Evolutionary conservation across 2,329 filamentous ascomycete genomes (phyloP), one percentile per base, ranked within the genome.

Genomic region (Cladophialophora bantiana): DNA sequence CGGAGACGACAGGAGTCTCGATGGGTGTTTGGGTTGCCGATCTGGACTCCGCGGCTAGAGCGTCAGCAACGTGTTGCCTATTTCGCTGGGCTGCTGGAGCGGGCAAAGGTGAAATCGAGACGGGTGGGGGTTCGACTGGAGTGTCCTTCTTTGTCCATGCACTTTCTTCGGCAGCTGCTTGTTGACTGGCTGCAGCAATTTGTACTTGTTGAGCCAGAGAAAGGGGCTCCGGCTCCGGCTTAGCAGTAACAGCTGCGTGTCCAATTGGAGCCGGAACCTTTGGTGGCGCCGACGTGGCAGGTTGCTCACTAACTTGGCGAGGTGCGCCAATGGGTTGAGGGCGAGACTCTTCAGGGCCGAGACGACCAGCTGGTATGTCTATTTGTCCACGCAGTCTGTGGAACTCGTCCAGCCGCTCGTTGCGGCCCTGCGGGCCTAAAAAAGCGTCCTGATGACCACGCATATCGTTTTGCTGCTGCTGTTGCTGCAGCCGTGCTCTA

Each of bases 81-180:
- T 89, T 91, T 58, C 94, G 89, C 80, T 97, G 93, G 9, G 94
- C 93, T 52, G 92, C 93, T 12, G 94, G 94, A 0, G 94, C 94
- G 3, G 94, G 93, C 40, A 97, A 84, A 48, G 93, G 93, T 2
- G 93, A 96, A 26, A 87, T 87, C 1, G 91, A 92, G 61, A 89
- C 88, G 10, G 90, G 87, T 10, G 90, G 89, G 53, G 90, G 91
- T 77, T 89, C 89, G 18, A 82, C 78, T 63, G 81, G 79, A 31
- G 82, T 78, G 68, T 88, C 86, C 31, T 84, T 80, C 75, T 88
- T 88, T 35, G 79, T 83, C 86, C 87, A 89, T 18, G 67, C 63
- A 58, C 63, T 66, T 40, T 72, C 68, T 36, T 69, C 68, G 12
- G 68, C 69, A 26, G 71, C 70, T 26, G 70, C 65, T 59, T 66